Base-by-base conservation (phyloP, 371 early-diverging fungal genomes). In the Dichotomocladium elegans region DNA sequence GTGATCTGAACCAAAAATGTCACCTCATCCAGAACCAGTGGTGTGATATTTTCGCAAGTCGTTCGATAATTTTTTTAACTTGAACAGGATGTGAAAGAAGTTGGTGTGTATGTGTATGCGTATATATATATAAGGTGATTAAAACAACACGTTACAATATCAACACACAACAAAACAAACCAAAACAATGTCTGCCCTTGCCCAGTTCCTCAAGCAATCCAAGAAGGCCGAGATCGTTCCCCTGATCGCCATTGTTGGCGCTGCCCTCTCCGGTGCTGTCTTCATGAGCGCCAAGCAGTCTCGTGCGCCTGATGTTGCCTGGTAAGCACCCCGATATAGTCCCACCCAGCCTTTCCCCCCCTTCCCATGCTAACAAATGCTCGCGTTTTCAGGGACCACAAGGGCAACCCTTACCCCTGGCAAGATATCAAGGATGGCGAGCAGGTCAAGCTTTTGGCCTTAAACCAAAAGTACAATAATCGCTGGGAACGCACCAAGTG, bases 361-460 rank as follows among this genome's bases (percentile, higher is more conserved):
- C n/a, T n/a, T n/a, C n/a, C n/a, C n/a, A n/a, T n/a, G n/a, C n/a
- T n/a, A n/a, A n/a, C n/a, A n/a, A n/a, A n/a, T n/a, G n/a, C n/a
- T n/a, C n/a, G n/a, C n/a, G n/a, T n/a, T n/a, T n/a, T n/a, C n/a
- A 56, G 56, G 65, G 49, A 68, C 43, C 66, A 68, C 45, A 65
- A 63, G 29, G 28, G 46, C 14, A 72, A 68, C 42, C 33, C 49
- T 45, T 37, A 60, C 15, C 69, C 69, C 42, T 72, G 73, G 69
- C 64, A 72, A 47, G 63, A 68, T n/a, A 58, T 72, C 47, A 65
- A 56, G 42, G 72, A 64, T n/a, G 66, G 66, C 19, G 66, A 72
- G 17, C 72, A 72, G 53, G 72, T 72, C 41, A 72, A 72, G 45
- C 53, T 72, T 19, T 40, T 53, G 22, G 60, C 72, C 2, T 40